These are phyloP conservation scores for Polyrhizophydium stewartii DNA, from an alignment of 371 early-diverging fungal species.

Conservation along the genomic window DNA sequence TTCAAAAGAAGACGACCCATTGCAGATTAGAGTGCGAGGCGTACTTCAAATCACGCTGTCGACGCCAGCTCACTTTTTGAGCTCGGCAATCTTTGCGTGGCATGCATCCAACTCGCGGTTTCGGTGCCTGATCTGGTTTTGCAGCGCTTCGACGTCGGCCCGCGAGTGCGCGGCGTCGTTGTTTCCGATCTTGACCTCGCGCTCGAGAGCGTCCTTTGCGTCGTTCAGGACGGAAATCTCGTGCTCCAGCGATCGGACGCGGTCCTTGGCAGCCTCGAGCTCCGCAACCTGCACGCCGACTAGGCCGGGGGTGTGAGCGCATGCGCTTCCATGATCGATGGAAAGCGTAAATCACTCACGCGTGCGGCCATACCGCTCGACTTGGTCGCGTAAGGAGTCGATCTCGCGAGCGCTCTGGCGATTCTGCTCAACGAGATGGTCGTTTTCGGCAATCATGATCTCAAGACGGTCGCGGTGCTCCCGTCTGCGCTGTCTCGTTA, in stretches of 20 bases:
- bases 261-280: background rate
- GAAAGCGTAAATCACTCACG: background rate
- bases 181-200: background rate
- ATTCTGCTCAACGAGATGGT: background rate
- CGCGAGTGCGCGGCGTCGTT: background rate
- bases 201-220: background rate
- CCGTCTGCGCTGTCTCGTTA: no score
- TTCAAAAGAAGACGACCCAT: background rate
- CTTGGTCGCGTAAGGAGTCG: background rate
- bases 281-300: background rate
- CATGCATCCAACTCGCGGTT: background rate
- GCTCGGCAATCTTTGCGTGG: background rate
- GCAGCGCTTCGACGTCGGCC: background rate
- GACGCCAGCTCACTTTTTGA: background rate
- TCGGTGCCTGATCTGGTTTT: background rate
- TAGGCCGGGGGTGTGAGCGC: background rate
- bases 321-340: background rate
- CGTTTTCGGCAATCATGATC: conserved; percentile 1
- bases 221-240: background rate
- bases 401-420: background rate
- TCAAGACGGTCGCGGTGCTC: background rate
- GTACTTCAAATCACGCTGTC: background rate
- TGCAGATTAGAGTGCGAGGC: background rate
- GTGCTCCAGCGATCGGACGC: background rate
- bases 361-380: background rate